Evolutionary conservation across 176 grass and related monocot genomes (phyloP).

Genomic region (Lolium multiflorum): DNA sequence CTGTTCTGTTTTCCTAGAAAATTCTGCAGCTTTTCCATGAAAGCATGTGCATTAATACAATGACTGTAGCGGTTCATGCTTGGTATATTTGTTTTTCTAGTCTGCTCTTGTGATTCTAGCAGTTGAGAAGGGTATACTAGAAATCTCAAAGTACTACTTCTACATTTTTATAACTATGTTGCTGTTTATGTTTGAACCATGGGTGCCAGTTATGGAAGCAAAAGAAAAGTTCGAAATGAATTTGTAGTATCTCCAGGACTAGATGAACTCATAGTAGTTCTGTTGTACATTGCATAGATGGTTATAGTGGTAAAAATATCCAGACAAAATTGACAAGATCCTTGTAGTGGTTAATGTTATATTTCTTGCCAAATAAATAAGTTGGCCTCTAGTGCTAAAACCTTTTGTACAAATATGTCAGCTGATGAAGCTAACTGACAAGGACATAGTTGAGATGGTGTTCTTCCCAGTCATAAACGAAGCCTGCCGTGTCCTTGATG

Average conservation of each 20-base stretch:
- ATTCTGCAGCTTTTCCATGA: neutral
- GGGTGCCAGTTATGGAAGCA: constrained; percentile 16
- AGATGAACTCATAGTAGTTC: neutral
- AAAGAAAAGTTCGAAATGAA: neutral
- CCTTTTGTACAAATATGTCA: constrained; percentile 42
- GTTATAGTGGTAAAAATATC: constrained; percentile 11
- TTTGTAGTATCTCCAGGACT: neutral
- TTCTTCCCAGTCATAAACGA: constrained; percentile 92
- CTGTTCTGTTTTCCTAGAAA: constrained; percentile 14
- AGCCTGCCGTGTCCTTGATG: constrained; percentile 84
- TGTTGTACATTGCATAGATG: constrained; percentile 14
- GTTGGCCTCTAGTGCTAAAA: constrained; percentile 19
- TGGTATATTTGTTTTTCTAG: neutral
- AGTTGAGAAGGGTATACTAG: constrained; percentile 1
- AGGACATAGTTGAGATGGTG: constrained; percentile 89
- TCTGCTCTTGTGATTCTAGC: constrained; percentile 7
- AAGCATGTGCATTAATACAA: constrained; percentile 33
- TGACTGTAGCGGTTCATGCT: neutral
- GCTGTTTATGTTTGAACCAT: constrained; percentile 14
- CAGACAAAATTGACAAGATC: constrained; percentile 9
- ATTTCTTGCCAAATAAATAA: constrained; percentile 22
- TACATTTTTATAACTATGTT: neutral
- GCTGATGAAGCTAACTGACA: constrained; percentile 80
- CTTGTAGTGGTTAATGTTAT: neutral
- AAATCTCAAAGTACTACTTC: neutral